phyloP scores from a whole-genome alignment of 495 filamentous ascomycete species.

The Podospora pseudoanserina region DNA sequence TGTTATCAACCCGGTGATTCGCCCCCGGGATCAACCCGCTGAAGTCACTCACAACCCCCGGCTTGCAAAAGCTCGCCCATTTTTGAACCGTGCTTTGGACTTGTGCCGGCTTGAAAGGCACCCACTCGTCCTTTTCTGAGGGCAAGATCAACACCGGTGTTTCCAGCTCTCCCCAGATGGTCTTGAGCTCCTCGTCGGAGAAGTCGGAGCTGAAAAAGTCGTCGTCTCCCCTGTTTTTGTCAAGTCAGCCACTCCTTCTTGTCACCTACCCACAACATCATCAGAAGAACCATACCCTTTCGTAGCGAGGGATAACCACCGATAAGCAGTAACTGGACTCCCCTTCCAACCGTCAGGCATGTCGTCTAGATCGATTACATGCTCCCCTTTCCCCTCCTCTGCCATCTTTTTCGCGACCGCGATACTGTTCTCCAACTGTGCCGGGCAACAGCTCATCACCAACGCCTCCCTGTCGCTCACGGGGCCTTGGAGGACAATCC shows the following conservation, averaged over 20 bases:
- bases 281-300: slow-evolving; percentile 33
- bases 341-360: slow-evolving; percentile 46
- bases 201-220: slow-evolving; percentile 88
- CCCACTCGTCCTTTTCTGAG: slow-evolving; percentile 69
- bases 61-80: slow-evolving; percentile 51
- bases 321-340: slow-evolving; percentile 59
- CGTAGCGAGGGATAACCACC: slow-evolving; percentile 66
- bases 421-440: slow-evolving; percentile 52
- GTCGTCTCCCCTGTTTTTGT: slow-evolving; percentile 59
- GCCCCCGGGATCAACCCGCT: slow-evolving; percentile 44
- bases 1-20: slow-evolving; percentile 37
- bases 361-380: slow-evolving; percentile 54
- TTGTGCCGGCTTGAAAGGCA: slow-evolving; percentile 56
- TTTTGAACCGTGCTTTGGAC: slow-evolving; percentile 57
- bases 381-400: slow-evolving; percentile 47
- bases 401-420: slow-evolving; percentile 53
- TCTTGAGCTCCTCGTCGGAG: slow-evolving; percentile 50
- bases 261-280: neutral
- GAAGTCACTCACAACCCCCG: slow-evolving; percentile 38
- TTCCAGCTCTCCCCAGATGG: slow-evolving; percentile 59
- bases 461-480: slow-evolving; percentile 75
- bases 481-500: slow-evolving; percentile 77
- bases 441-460: slow-evolving; percentile 30
- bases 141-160: slow-evolving; percentile 63
- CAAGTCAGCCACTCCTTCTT: neutral